These are phyloP conservation scores for Naegleria lovaniensis DNA, from an alignment of 208 protist species.

Conservation along the genomic window DNA sequence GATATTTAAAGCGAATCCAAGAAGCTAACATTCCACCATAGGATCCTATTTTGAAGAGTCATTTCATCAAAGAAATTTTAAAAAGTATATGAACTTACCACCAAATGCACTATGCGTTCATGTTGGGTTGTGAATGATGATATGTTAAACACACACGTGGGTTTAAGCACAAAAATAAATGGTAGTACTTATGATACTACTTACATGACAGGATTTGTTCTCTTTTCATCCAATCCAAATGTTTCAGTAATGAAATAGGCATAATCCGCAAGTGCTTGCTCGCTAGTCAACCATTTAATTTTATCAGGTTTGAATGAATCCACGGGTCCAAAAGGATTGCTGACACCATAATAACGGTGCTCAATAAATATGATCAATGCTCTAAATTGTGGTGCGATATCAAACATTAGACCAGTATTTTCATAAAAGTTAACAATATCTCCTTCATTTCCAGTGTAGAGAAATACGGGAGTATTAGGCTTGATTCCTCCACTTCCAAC, in stretches of 20 bases:
- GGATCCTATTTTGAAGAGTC: too few relatives aligned
- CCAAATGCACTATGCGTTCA: slow-evolving; percentile 66
- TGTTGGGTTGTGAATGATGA: too few relatives aligned
- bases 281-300: slow-evolving; percentile 46
- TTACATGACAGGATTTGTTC: slow-evolving; percentile 41
- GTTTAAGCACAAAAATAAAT: too few relatives aligned
- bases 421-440: slow-evolving; percentile 45
- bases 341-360: slow-evolving; percentile 68
- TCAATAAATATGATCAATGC: slow-evolving; percentile 70
- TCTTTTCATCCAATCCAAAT: slow-evolving; percentile 31
- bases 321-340: slow-evolving; percentile 49
- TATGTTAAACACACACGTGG: too few relatives aligned
- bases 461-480: slow-evolving; percentile 41
- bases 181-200: too few relatives aligned
- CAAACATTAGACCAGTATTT: slow-evolving; percentile 50
- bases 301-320: slow-evolving; percentile 31
- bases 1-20: slow-evolving; percentile 67
- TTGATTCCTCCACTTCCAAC: neutral
- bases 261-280: slow-evolving; percentile 75
- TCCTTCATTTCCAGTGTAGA: slow-evolving; percentile 57
- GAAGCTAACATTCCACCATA: slow-evolving; percentile 69
- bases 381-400: slow-evolving; percentile 53
- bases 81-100: too few relatives aligned
- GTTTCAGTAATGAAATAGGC: slow-evolving; percentile 51
- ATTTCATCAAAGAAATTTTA: too few relatives aligned